These are phyloP conservation scores for Claviceps pusilla DNA, from an alignment of 2,329 filamentous ascomycete species.

Conservation along the genomic window DNA sequence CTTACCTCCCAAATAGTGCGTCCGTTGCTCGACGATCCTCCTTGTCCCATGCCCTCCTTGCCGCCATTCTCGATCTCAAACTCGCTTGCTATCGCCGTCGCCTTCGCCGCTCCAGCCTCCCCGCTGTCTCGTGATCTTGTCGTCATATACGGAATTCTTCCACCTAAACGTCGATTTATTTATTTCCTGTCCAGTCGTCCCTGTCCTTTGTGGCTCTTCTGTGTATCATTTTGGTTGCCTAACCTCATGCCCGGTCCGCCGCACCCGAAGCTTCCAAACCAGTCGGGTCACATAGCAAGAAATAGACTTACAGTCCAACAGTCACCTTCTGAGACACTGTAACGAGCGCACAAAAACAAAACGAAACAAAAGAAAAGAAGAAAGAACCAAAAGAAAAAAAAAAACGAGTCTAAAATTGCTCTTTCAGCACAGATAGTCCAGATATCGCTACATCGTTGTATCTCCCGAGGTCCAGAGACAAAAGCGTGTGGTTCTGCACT, in stretches of 20 bases:
- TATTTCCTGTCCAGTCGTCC: background rate
- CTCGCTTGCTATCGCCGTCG: background rate
- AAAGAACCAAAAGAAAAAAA: background rate
- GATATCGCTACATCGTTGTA: background rate
- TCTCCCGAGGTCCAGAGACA: background rate
- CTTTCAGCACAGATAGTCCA: background rate
- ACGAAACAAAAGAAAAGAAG: background rate
- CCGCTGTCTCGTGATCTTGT: conserved; percentile 1
- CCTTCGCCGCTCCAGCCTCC: background rate
- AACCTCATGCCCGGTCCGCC: background rate
- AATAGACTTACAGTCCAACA: background rate
- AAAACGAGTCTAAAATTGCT: background rate
- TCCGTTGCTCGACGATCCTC: background rate
- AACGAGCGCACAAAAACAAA: background rate
- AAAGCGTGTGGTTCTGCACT: background rate
- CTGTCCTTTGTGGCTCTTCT: background rate
- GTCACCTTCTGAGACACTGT: background rate
- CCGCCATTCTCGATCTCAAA: background rate
- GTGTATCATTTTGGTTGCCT: background rate
- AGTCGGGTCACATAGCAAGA: background rate
- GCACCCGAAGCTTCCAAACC: background rate
- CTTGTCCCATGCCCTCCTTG: background rate
- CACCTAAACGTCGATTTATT: background rate
- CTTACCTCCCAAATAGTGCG: background rate
- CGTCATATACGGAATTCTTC: background rate